Evolutionary conservation across 2,329 filamentous ascomycete genomes (phyloP), one percentile per base, ranked within the genome.

Genomic region (Talaromyces sp.): DNA sequence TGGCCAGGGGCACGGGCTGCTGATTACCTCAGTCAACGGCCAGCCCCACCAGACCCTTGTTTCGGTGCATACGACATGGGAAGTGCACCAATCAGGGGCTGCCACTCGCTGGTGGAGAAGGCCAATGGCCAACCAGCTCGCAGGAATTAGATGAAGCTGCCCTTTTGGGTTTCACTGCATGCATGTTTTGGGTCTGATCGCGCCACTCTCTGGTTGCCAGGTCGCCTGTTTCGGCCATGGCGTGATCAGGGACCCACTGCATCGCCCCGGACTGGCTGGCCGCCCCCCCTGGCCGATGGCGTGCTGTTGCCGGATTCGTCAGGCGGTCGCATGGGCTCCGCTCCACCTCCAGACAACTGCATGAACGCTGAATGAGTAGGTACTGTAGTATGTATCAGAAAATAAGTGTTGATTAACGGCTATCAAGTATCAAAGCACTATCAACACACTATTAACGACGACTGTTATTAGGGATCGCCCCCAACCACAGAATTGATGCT

Each of bases 171-270:
- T 54, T 55, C 60, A 58, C 56, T 58, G 60, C 60, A 47, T 57
- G 60, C 56, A 28, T 53, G 55, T 9, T 8, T 47, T 9, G 16
- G 42, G 52, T 34, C 59, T 54, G 55, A 33, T 30, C 12, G 10
- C 4, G 8, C 57, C 54, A n/a, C 33, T 55, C 52, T 52, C 52
- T 27, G 18, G 44, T 60, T 34, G 30, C 51, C 52, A 57, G 23
- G 36, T 55, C 51, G 36, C 33, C 54, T 34, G 23, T 40, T 40
- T 55, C 16, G 40, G 56, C 51, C 64, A 66, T 74, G 68, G 70
- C 72, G 70, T 73, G 70, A 74, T 73, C 71, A 69, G 71, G 8
- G 9, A 36, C 16, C 8, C 53, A 44, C 28, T 68, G 68, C 7
- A 18, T n/a, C 27, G 60, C 52, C 63, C 62, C 61, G 64, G 14